Conservation (phyloP, 2,329 filamentous ascomycete genomes). For the Hyphodiscus sp. region DNA sequence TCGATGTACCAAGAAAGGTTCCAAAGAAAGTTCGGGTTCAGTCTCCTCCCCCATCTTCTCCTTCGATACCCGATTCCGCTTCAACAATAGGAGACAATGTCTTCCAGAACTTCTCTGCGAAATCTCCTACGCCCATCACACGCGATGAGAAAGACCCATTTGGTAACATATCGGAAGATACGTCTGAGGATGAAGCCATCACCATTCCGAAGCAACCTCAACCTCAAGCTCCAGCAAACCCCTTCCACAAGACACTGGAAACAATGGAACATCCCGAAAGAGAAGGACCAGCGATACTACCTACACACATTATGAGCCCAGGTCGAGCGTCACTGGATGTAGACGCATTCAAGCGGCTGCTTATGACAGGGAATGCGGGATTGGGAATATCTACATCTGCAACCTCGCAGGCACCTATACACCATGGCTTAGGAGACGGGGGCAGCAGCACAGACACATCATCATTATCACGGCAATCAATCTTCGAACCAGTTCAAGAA, state of each 20-base stretch:
- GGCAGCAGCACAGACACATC: constrained; percentile 52
- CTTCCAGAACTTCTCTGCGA: constrained; percentile 8
- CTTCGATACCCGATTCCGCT: constrained; percentile 44
- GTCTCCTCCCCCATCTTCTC: constrained; percentile 52
- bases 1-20: constrained; percentile 18
- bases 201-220: constrained; percentile 10
- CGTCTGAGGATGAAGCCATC: constrained; percentile 23
- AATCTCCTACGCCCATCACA: constrained; percentile 26
- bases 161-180: constrained; percentile 27
- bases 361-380: constrained; percentile 64
- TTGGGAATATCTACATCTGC: constrained; percentile 27
- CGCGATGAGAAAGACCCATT: constrained; percentile 29
- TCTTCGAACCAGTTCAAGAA: constrained; percentile 45
- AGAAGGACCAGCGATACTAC: constrained; percentile 10
- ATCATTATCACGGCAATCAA: constrained; percentile 52
- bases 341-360: constrained; percentile 67
- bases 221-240: constrained; percentile 40
- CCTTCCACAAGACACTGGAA: constrained; percentile 50
- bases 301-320: constrained; percentile 23
- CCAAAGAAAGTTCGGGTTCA: constrained; percentile 61
- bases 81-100: constrained; percentile 26
- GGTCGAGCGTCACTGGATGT: constrained; percentile 56
- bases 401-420: constrained; percentile 22
- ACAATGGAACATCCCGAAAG: constrained; percentile 38
- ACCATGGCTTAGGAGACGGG: constrained; percentile 31